A percentile compares a stretch with the other conserved stretches of the same genome.
phyloP scores from a whole-genome alignment of 257 asterid species.

The Leptodermis oblonga region DNA sequence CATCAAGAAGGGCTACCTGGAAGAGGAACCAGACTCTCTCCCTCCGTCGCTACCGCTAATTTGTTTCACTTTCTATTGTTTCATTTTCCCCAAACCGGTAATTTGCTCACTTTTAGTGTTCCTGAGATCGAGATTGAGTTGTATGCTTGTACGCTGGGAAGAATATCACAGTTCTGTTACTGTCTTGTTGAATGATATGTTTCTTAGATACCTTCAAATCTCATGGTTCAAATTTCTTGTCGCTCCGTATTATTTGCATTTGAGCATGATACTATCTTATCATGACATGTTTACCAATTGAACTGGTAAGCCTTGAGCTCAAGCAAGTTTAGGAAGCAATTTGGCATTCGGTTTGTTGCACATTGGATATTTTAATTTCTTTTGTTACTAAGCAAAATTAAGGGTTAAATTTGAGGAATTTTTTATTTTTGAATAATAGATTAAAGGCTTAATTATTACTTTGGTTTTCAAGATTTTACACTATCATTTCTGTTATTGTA shows the following conservation, averaged over 20 bases:
- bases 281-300: neutral
- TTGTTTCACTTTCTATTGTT: neutral
- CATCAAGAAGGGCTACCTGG: conserved; percentile 30
- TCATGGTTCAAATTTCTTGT: neutral
- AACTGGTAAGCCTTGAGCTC: neutral
- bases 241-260: neutral
- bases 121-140: neutral
- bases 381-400: no score
- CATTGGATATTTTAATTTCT: no score
- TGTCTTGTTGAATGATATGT: neutral
- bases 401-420: no score
- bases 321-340: no score
- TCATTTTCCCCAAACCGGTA: neutral
- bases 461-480: no score
- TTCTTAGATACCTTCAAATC: neutral
- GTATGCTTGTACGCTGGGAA: neutral
- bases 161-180: neutral
- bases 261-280: neutral
- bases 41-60: conserved; percentile 24
- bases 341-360: no score
- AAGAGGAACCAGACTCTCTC: conserved; percentile 28
- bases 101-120: neutral
- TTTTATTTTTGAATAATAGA: no score
- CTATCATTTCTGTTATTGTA: no score
- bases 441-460: no score